Percentiles rank a stretch among this genome's conserved stretches.
Conservation (phyloP, 2,329 filamentous ascomycete genomes). For the Ascochyta rabiei region DNA sequence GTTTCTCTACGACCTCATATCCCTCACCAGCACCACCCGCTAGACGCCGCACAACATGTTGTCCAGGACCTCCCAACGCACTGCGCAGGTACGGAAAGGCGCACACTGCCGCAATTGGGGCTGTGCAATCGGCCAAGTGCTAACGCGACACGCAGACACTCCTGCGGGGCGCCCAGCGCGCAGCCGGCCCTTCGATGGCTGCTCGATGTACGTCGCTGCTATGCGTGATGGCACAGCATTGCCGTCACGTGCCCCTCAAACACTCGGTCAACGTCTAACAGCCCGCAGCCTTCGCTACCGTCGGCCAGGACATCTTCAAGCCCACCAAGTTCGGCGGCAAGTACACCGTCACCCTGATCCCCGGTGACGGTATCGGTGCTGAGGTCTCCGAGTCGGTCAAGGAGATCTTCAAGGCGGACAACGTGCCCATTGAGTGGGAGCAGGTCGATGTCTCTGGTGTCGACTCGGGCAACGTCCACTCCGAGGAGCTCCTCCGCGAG, state of each 20-base stretch:
- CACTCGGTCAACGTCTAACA: constrained; percentile 19
- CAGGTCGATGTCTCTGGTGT: constrained; percentile 95
- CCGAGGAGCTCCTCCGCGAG: constrained; percentile 94
- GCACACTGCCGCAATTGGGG: constrained; percentile 30
- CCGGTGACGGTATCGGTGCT: constrained; percentile 96
- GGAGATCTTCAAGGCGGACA: constrained; percentile 99
- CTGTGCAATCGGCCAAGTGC: constrained; percentile 15
- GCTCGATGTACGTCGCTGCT: constrained; percentile 58
- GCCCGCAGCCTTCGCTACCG: constrained; percentile 59
- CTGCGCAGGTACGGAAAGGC: constrained; percentile 54
- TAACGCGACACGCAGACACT: constrained; percentile 56
- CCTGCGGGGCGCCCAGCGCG: constrained; percentile 60
- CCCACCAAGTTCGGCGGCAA: constrained; percentile 98
- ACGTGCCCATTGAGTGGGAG: constrained; percentile 98
- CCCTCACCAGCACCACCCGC: constrained; percentile 41
- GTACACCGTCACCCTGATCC: constrained; percentile 98
- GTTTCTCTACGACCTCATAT: constrained; percentile 41
- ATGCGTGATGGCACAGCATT: background rate
- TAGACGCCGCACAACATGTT: constrained; percentile 49
- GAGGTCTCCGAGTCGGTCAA: constrained; percentile 98
- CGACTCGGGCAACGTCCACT: constrained; percentile 81
- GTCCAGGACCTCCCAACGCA: constrained; percentile 53
- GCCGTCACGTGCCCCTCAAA: constrained; percentile 9
- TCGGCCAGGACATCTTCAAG: constrained; percentile 97
- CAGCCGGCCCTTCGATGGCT: constrained; percentile 58